These are phyloP conservation scores for Achaetomiella virescens DNA, from an alignment of 495 filamentous ascomycete genomes.

Conservation along the genomic window DNA sequence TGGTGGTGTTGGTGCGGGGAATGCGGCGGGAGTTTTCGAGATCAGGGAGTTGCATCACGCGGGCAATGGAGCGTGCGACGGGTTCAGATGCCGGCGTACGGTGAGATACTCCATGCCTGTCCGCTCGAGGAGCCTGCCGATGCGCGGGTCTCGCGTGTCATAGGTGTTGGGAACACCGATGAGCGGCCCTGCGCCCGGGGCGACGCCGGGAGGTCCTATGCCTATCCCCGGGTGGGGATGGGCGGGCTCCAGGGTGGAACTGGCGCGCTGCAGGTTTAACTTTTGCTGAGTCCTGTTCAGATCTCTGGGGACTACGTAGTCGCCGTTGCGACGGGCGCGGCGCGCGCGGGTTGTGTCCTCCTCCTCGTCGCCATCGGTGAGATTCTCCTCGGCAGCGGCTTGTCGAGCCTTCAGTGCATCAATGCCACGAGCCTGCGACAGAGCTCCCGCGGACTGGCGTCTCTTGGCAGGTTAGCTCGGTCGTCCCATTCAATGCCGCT, in stretches of 20 bases:
- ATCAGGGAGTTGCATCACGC: slow-evolving; percentile 46
- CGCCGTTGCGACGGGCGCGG: slow-evolving; percentile 12
- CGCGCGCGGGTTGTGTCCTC: slow-evolving; percentile 1
- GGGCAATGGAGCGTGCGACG: slow-evolving; percentile 49
- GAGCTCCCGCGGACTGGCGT: slow-evolving; percentile 23
- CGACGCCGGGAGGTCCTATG: slow-evolving; percentile 31
- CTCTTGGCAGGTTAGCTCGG: slow-evolving; percentile 15
- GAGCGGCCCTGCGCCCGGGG: slow-evolving; percentile 27
- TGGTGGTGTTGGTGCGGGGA: slow-evolving; percentile 20
- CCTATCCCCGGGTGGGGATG: slow-evolving; percentile 31
- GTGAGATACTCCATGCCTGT: slow-evolving; percentile 61
- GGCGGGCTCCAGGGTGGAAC: slow-evolving; percentile 55
- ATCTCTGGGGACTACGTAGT: slow-evolving; percentile 36
- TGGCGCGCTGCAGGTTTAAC: slow-evolving; percentile 61
- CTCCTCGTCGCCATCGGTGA: slow-evolving; percentile 31
- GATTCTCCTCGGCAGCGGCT: slow-evolving; percentile 20
- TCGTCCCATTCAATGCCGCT: slow-evolving; percentile 12
- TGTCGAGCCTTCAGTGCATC: slow-evolving; percentile 6
- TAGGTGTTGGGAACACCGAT: slow-evolving; percentile 35
- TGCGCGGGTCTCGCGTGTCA: slow-evolving; percentile 46
- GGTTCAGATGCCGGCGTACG: slow-evolving; percentile 62
- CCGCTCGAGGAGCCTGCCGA: slow-evolving; percentile 53
- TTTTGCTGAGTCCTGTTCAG: slow-evolving; percentile 66
- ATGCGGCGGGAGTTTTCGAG: slow-evolving; percentile 42
- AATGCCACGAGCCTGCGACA: slow-evolving; percentile 18